Evolutionary conservation across 345 rosid genomes (phyloP).

Genomic region (Gossypium anomalum): DNA sequence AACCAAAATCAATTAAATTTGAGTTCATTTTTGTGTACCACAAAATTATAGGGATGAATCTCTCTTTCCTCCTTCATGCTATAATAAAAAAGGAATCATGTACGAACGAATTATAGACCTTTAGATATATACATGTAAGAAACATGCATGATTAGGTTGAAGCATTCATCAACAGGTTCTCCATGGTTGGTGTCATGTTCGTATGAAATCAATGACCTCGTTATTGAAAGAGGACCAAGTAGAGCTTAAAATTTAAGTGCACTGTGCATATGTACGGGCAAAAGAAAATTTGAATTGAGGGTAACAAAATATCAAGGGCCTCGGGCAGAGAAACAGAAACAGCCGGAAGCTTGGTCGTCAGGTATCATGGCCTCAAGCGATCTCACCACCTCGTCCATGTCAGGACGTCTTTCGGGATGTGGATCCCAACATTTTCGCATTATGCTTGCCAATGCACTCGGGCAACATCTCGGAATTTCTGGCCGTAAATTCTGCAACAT

Average conservation of each 20-base stretch:
- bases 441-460: conserved; percentile 51
- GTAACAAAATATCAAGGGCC: conserved; percentile 47
- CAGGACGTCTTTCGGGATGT: conserved; percentile 61
- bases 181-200: not conserved
- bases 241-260: not conserved
- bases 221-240: not conserved
- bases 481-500: conserved; percentile 61
- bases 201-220: not conserved
- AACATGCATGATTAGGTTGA: conserved; percentile 5
- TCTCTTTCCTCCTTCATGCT: not conserved
- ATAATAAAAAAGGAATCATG: not conserved
- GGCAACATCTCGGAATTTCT: conserved; percentile 72
- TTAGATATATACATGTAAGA: not conserved
- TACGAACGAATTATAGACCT: conserved; percentile 4
- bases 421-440: conserved; percentile 84
- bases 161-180: not conserved
- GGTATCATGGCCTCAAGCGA: conserved; percentile 75
- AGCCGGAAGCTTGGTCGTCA: conserved; percentile 57
- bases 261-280: no score
- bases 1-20: no score
- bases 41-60: no score
- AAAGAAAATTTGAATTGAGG: no score
- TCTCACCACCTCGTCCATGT: conserved; percentile 70
- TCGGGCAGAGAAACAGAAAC: conserved; percentile 60
- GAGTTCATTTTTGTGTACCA: no score